Evolutionary conservation across 805 yeast species (phyloP).

Genomic region (Kodamaea jinghongensis): DNA sequence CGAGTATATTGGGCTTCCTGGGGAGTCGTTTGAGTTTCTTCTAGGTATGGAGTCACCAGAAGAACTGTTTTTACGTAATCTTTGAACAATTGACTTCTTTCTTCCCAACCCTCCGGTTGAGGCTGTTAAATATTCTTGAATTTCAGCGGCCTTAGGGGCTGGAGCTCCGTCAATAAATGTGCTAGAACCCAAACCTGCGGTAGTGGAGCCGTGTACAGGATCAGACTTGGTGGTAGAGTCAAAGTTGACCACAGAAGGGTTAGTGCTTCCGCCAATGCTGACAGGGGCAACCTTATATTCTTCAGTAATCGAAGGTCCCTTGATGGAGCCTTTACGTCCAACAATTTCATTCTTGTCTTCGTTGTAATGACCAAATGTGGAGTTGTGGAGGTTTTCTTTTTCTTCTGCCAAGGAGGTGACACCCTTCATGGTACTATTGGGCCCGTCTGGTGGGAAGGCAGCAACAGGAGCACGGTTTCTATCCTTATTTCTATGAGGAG

Average conservation of each 20-base stretch:
- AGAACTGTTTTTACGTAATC: slow-evolving; percentile 46
- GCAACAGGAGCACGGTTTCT: slow-evolving; percentile 79
- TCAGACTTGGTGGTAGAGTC: slow-evolving; percentile 67
- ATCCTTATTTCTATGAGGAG: slow-evolving; percentile 88
- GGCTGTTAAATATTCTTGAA: slow-evolving; percentile 26
- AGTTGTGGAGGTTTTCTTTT: slow-evolving; percentile 54
- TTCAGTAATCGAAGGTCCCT: slow-evolving; percentile 13
- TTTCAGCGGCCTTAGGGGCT: slow-evolving; percentile 51
- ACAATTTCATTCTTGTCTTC: slow-evolving; percentile 42
- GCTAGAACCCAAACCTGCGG: slow-evolving; percentile 87
- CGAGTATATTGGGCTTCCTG: slow-evolving; percentile 9
- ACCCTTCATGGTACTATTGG: slow-evolving; percentile 81
- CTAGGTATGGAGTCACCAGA: slow-evolving; percentile 28
- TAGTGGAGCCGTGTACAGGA: slow-evolving; percentile 80
- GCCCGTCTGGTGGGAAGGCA: slow-evolving; percentile 96
- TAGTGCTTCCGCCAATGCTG: slow-evolving; percentile 13
- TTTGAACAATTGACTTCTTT: slow-evolving; percentile 79
- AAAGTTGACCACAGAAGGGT: slow-evolving; percentile 56
- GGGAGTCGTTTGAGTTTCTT: slow-evolving; percentile 29
- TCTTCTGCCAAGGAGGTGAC: slow-evolving; percentile 47
- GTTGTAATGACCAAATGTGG: slow-evolving; percentile 72
- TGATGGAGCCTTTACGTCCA: slow-evolving; percentile 21
- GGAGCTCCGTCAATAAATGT: slow-evolving; percentile 97
- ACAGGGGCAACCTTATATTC: slow-evolving; percentile 18
- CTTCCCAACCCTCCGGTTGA: slow-evolving; percentile 57